These are phyloP conservation scores for Colletotrichum sp. DNA, from an alignment of 2,329 filamentous ascomycete species.

Conservation along the genomic window DNA sequence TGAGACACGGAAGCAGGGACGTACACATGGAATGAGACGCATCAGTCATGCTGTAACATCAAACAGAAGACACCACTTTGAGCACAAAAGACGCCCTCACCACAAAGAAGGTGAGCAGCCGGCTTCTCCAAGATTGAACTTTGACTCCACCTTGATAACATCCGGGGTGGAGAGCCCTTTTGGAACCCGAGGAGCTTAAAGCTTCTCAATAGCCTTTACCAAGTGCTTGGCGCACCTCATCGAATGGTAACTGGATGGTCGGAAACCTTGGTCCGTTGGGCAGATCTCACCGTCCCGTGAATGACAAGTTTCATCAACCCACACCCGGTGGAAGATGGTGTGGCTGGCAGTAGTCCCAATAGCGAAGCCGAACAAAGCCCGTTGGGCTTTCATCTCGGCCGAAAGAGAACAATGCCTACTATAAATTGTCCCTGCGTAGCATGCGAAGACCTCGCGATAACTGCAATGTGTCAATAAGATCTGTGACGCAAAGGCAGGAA, in stretches of 20 bases:
- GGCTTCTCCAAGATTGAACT: background rate
- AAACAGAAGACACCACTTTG: background rate
- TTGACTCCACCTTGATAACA: background rate
- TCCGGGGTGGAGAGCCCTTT: background rate
- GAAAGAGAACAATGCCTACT: background rate
- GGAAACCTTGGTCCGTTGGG: background rate
- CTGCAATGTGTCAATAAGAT: background rate
- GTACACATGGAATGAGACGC: background rate
- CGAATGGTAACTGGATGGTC: background rate
- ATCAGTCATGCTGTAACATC: background rate
- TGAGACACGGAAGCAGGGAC: background rate
- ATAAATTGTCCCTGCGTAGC: background rate
- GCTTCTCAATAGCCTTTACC: background rate
- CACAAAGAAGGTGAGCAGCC: background rate
- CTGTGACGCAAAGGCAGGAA: background rate
- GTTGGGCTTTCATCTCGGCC: background rate
- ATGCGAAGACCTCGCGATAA: background rate
- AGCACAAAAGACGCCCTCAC: background rate
- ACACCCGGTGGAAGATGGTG: background rate
- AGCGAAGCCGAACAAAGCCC: background rate
- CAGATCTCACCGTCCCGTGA: background rate
- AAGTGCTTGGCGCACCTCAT: background rate
- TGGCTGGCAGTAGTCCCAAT: background rate
- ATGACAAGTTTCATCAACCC: background rate
- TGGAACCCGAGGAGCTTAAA: background rate